These are phyloP conservation scores for Penicillium pulvis DNA, from an alignment of 495 filamentous ascomycete species.

Conservation along the genomic window DNA sequence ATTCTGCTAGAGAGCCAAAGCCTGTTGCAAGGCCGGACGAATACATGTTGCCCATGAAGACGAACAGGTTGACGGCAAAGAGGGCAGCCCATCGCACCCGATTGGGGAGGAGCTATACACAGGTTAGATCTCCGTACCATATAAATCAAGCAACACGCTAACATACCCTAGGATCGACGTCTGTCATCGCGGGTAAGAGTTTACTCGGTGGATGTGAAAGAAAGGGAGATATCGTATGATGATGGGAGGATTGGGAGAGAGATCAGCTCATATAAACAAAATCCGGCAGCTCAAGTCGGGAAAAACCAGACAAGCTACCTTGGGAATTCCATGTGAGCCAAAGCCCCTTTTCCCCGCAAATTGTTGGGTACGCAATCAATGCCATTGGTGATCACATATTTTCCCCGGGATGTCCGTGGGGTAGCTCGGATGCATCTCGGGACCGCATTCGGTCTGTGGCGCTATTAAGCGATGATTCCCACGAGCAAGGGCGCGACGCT, in stretches of 20 bases:
- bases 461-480: neutral
- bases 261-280: conserved; percentile 14
- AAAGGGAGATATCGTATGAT: neutral
- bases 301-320: conserved; percentile 4
- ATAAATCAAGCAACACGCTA: neutral
- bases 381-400: neutral
- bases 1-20: conserved; percentile 34
- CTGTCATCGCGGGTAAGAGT: neutral
- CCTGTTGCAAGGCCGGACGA: conserved; percentile 38
- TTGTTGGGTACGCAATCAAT: neutral
- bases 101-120: conserved; percentile 23
- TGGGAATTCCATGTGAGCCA: neutral
- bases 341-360: conserved; percentile 9
- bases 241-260: neutral
- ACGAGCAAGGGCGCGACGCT: neutral
- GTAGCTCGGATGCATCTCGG: conserved; percentile 24
- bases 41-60: conserved; percentile 46
- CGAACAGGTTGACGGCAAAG: conserved; percentile 37
- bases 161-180: conserved; percentile 5
- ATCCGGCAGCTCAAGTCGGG: conserved; percentile 10
- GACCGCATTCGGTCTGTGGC: conserved; percentile 21
- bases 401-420: conserved; percentile 21
- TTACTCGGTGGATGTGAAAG: neutral
- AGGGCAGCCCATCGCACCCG: conserved; percentile 36
- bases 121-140: conserved; percentile 7